Percentiles rank a stretch among this genome's conserved stretches.
phyloP scores from a whole-genome alignment of 768 basidiomycete genomes.

The Kwoniella sp. region DNA sequence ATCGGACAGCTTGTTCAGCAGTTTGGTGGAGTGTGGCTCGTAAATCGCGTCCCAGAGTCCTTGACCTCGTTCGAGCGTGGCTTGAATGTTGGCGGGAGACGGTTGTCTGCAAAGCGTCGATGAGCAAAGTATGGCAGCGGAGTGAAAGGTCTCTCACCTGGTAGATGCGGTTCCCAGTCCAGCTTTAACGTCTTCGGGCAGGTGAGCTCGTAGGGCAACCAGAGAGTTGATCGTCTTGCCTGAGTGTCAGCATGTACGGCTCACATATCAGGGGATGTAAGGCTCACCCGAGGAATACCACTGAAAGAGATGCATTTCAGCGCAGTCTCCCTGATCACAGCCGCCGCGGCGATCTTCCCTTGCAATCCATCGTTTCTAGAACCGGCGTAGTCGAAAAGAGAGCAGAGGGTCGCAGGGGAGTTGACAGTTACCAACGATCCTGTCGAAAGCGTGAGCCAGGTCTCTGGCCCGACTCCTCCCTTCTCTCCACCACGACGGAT shows the following conservation, averaged over 20 bases:
- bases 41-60: conserved; percentile 85
- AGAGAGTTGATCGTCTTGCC: conserved; percentile 69
- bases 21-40: conserved; percentile 82
- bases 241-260: background rate
- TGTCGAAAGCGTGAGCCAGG: conserved; percentile 61
- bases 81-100: conserved; percentile 63
- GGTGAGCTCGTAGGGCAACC: conserved; percentile 70
- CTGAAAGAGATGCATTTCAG: conserved; percentile 82
- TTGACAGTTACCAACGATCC: conserved; percentile 82
- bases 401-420: conserved; percentile 73
- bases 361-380: background rate
- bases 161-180: conserved; percentile 67
- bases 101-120: conserved; percentile 24
- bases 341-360: conserved; percentile 10
- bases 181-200: conserved; percentile 78
- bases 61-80: conserved; percentile 68
- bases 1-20: conserved; percentile 78
- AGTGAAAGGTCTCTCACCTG: conserved; percentile 59
- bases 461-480: conserved; percentile 27
- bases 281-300: conserved; percentile 2
- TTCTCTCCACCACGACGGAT: conserved; percentile 29
- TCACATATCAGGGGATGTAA: no score
- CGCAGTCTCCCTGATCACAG: conserved; percentile 80
- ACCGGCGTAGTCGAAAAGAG: conserved; percentile 75
- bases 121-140: background rate